Evolutionary conservation across 768 basidiomycete genomes (phyloP).

Genomic region (Leccinum variicolor): DNA sequence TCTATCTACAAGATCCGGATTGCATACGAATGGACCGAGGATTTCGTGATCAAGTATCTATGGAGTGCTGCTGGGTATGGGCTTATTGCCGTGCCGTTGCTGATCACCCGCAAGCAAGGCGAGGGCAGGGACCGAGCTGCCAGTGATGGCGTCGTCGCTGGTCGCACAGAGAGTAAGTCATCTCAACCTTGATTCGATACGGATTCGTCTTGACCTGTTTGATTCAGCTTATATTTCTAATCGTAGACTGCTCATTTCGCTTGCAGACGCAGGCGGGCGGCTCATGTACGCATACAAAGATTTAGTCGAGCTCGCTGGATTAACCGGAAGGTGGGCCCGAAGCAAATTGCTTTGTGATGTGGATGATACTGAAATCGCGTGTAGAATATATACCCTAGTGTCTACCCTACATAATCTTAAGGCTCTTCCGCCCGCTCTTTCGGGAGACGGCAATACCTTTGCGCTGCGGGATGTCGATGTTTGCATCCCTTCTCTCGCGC

Average conservation of each 20-base stretch:
- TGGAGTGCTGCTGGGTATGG: constrained; percentile 84
- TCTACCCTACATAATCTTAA: constrained; percentile 80
- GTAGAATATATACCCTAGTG: constrained; percentile 79
- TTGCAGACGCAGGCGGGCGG: constrained; percentile 95
- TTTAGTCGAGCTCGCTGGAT: constrained; percentile 89
- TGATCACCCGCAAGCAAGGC: constrained; percentile 53
- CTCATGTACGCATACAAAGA: constrained; percentile 98
- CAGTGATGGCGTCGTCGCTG: constrained; percentile 38
- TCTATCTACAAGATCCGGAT: constrained; percentile 93
- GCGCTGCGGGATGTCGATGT: constrained; percentile 69
- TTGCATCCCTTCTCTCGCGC: constrained; percentile 44
- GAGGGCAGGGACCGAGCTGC: constrained; percentile 6
- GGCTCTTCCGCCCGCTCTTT: constrained; percentile 40
- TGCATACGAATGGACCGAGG: constrained; percentile 93
- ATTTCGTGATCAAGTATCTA: constrained; percentile 94
- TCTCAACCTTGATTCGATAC: background rate
- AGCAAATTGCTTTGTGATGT: background rate
- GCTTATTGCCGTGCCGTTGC: constrained; percentile 86
- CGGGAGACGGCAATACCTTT: constrained; percentile 41
- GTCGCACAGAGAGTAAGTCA: constrained; percentile 46
- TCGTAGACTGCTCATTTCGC: constrained; percentile 81
- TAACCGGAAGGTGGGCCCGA: constrained; percentile 54
- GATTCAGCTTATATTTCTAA: constrained; percentile 84
- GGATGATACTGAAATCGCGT: background rate
- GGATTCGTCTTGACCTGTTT: background rate